Evolutionary conservation across 73 alveolate genomes (phyloP).

Genomic region (Paraurostyla sp.): DNA sequence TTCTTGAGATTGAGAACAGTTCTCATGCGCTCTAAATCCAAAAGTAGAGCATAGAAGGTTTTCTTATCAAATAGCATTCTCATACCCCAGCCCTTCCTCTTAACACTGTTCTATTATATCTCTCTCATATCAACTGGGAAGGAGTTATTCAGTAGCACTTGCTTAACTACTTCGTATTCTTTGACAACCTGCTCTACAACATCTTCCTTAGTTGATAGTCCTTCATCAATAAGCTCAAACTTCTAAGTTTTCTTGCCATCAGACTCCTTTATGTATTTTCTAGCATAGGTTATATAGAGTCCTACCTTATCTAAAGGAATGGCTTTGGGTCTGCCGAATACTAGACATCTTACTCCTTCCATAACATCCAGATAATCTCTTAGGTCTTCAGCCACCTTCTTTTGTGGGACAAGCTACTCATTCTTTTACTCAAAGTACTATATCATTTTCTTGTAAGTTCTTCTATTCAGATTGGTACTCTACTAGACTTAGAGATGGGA

Average conservation of each 20-base stretch:
- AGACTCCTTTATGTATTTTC: not conserved
- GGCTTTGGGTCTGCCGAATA: conserved; percentile 37
- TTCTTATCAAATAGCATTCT: conserved; percentile 61
- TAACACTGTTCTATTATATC: not conserved
- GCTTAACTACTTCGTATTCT: conserved; percentile 65
- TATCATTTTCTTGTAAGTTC: conserved; percentile 56
- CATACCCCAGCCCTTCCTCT: conserved; percentile 50
- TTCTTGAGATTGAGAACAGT: conserved; percentile 57
- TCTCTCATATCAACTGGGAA: conserved; percentile 51
- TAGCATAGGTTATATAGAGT: conserved; percentile 22
- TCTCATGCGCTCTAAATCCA: conserved; percentile 64
- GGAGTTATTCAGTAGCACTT: conserved; percentile 64
- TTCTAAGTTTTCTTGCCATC: conserved; percentile 17
- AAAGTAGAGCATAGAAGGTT: conserved; percentile 27
- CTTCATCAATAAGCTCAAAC: conserved; percentile 24
- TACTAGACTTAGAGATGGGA: not conserved
- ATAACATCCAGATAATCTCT: conserved; percentile 51
- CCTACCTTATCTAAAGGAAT: conserved; percentile 44
- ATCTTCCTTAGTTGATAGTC: conserved; percentile 14
- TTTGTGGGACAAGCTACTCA: conserved; percentile 50
- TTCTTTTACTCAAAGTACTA: conserved; percentile 52
- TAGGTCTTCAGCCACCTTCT: conserved; percentile 54
- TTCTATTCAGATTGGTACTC: conserved; percentile 29
- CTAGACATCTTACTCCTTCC: conserved; percentile 56
- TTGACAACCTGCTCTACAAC: conserved; percentile 60